phyloP scores from a whole-genome alignment of 1,284 basidiomycete genomes.

The Microbotryum violaceum region DNA sequence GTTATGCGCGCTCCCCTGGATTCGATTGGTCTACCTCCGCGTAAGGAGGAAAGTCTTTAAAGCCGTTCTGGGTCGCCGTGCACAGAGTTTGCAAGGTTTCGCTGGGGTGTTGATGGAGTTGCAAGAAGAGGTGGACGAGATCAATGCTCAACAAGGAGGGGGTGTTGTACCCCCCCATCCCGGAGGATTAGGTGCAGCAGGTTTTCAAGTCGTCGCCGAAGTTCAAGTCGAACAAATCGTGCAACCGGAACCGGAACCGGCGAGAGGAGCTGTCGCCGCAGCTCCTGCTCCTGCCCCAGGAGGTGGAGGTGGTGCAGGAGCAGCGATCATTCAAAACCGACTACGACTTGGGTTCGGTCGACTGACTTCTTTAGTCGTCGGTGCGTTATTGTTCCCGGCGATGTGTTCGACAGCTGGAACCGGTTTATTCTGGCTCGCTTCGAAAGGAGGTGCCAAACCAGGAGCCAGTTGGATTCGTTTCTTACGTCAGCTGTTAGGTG shows the following conservation, averaged over 20 bases:
- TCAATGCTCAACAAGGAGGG: not conserved
- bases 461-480: not conserved
- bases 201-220: not conserved
- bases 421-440: conserved; percentile 21
- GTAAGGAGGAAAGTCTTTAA: conserved; percentile 18
- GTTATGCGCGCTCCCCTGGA: conserved; percentile 34
- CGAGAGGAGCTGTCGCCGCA: too few relatives aligned
- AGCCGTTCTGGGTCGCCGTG: conserved; percentile 21
- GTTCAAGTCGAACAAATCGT: not conserved
- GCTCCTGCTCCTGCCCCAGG: not conserved
- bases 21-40: conserved; percentile 30
- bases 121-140: conserved; percentile 4
- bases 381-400: conserved; percentile 26
- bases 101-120: conserved; percentile 21
- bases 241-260: not conserved
- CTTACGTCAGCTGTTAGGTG: conserved; percentile 3
- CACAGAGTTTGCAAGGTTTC: conserved; percentile 2
- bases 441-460: not conserved
- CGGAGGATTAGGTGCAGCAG: not conserved
- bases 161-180: not conserved
- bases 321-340: not conserved
- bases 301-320: too few relatives aligned
- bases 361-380: conserved; percentile 27
- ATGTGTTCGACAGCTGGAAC: conserved; percentile 18
- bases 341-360: conserved; percentile 21